Evolutionary conservation across 352 stramenopile species (phyloP).

Genomic region (Globisporangium perplexum): DNA sequence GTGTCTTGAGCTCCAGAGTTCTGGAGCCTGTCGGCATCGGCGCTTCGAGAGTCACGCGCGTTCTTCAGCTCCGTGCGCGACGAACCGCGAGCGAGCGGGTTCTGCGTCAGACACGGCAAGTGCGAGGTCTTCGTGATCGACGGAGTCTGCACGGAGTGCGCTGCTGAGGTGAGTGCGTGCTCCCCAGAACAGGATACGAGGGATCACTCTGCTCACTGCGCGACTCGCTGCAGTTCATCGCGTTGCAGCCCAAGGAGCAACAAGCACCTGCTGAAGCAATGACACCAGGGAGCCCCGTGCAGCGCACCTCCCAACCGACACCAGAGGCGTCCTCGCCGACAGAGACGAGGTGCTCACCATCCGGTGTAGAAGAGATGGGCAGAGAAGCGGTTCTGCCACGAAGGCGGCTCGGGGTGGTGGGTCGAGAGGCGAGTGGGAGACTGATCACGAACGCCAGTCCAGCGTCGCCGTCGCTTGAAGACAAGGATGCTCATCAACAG

Average conservation of each 20-base stretch:
- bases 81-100: constrained; percentile 33
- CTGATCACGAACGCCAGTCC: neutral
- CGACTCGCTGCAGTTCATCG: neutral
- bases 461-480: neutral
- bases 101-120: constrained; percentile 56
- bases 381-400: neutral
- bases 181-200: neutral
- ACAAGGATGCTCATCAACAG: neutral
- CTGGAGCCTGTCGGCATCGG: constrained; percentile 29
- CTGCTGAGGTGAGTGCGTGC: constrained; percentile 27
- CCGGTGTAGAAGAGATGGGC: neutral
- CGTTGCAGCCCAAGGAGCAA: neutral
- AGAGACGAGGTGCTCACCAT: neutral
- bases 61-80: constrained; percentile 24
- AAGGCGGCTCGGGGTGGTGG: constrained; percentile 4
- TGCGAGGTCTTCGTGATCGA: constrained; percentile 35
- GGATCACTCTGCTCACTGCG: neutral
- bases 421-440: neutral
- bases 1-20: constrained; percentile 29
- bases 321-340: neutral
- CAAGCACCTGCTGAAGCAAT: neutral
- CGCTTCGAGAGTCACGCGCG: constrained; percentile 22
- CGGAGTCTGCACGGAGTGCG: constrained; percentile 40
- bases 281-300: neutral
- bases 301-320: neutral